Base-by-base conservation (phyloP, 2,329 filamentous ascomycete genomes). In the Cytospora paraplurivora region DNA sequence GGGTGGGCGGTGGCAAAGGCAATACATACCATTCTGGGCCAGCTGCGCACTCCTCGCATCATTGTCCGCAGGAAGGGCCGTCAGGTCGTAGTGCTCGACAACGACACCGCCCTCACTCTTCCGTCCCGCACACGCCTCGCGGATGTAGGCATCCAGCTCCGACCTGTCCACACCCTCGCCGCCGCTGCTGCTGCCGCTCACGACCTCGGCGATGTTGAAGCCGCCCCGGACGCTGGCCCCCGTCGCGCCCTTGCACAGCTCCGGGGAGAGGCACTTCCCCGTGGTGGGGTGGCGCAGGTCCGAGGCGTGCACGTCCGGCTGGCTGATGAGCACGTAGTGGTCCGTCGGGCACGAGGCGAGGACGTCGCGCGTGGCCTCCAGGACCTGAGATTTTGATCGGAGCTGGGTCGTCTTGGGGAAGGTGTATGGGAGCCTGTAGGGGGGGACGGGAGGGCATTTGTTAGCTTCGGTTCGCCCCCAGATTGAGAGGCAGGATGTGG, bases 281-380 rank as follows among this genome's bases (percentile, higher is more conserved):
- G 68, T 66, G 72, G 75, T 76, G 73, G 69, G 71, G 64, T 79
- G 77, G 68, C 78, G 77, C 70, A 94, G 87, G 74, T 96, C 92
- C 67, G 81, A 79, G 50, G 87, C 84, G 69, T 88, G 87, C 62
- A 93, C 82, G 68, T 90, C 89, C 12, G 90, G 88, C 73, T 97
- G 92, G 35, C 87, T 85, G 66, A 96, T 84, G 68, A 97, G 75
- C 63, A 96, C 79, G 77, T 97, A 97, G 69, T 84, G 84, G 57
- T 87, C 82, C 21, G 90, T 92, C 2, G 89, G 88, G 76, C 92
- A 96, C 60, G 77, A 76, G 47, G 81, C 79, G 33, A 96, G 83
- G 57, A 87, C 72, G n/a, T 76, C 68, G 66, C 80, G 78, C 32
- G 79, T 77, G 12, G 77, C 73, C 21, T 75, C 70, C 52, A 82